Conservation (phyloP, 768 basidiomycete genomes). For the Glaciozyma martinii region DNA sequence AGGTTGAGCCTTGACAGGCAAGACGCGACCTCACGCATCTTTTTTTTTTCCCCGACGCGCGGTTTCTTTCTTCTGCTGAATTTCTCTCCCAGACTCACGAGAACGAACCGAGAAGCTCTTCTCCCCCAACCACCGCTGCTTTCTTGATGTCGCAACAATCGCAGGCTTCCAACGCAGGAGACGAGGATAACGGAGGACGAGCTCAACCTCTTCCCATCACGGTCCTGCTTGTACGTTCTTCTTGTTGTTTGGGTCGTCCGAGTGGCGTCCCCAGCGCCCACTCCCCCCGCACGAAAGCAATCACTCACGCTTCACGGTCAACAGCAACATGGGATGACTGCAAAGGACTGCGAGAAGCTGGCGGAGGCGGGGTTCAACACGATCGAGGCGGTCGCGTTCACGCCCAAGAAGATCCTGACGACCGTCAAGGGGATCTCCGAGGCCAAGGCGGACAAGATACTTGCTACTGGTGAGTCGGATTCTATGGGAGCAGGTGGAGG, state of each 20-base stretch:
- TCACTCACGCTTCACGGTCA: too few relatives aligned
- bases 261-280: background rate
- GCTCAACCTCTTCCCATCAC: background rate
- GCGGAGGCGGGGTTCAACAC: slow-evolving; percentile 84
- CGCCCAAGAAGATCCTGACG: slow-evolving; percentile 79
- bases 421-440: slow-evolving; percentile 95
- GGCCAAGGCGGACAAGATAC: slow-evolving; percentile 91
- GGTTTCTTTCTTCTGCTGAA: too few relatives aligned
- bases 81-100: too few relatives aligned
- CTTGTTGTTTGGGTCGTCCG: slow-evolving; percentile 1
- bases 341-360: slow-evolving; percentile 91
- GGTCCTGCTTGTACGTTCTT: background rate
- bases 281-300: background rate
- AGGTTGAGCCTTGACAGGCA: too few relatives aligned
- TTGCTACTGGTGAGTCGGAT: slow-evolving; percentile 62
- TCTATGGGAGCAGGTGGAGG: background rate
- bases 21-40: too few relatives aligned
- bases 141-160: background rate
- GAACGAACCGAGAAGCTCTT: too few relatives aligned
- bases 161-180: background rate
- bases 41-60: too few relatives aligned
- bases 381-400: slow-evolving; percentile 90
- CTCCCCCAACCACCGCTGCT: too few relatives aligned
- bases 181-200: background rate
- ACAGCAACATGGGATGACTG: slow-evolving; percentile 77